phyloP scores from a whole-genome alignment of 2,329 filamentous ascomycete genomes.

The Sphaerulina populicola region DNA sequence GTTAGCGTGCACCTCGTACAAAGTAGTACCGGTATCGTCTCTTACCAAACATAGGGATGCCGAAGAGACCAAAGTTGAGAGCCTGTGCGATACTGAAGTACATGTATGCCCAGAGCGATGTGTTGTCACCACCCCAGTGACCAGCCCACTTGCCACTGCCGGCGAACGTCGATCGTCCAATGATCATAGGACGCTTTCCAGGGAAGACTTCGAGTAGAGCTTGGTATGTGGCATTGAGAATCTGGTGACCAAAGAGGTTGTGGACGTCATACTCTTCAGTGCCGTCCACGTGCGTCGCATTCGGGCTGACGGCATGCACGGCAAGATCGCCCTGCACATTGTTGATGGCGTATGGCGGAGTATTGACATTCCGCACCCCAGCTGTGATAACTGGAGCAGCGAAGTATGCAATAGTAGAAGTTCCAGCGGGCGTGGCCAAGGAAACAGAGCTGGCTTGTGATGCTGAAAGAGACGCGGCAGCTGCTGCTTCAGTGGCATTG shows the following conservation, averaged over 20 bases:
- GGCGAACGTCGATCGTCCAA: slow-evolving; percentile 72
- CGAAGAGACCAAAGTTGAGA: slow-evolving; percentile 64
- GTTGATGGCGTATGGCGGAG: slow-evolving; percentile 31
- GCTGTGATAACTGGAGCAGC: slow-evolving; percentile 21
- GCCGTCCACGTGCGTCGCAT: slow-evolving; percentile 68
- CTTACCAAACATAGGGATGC: slow-evolving; percentile 64
- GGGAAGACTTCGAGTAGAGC: slow-evolving; percentile 58
- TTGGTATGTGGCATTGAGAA: slow-evolving; percentile 67
- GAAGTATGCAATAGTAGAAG: slow-evolving; percentile 20
- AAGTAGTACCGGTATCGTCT: too few species aligned
- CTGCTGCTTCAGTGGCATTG: slow-evolving; percentile 58
- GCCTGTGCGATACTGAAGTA: slow-evolving; percentile 70
- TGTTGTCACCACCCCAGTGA: slow-evolving; percentile 67
- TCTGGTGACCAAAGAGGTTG: slow-evolving; percentile 67
- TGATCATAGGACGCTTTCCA: slow-evolving; percentile 69
- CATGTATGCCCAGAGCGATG: slow-evolving; percentile 65
- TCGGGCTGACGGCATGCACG: slow-evolving; percentile 64
- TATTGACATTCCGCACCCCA: slow-evolving; percentile 27
- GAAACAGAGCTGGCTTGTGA: slow-evolving; percentile 43
- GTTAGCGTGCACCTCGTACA: too few species aligned
- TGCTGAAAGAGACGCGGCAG: slow-evolving; percentile 48
- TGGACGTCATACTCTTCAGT: slow-evolving; percentile 73
- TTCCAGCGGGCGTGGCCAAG: slow-evolving; percentile 19
- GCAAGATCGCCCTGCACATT: slow-evolving; percentile 59
- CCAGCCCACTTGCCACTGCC: slow-evolving; percentile 68